A percentile compares a stretch with the other conserved stretches of the same genome.
phyloP scores from a whole-genome alignment of 208 protist species.

The Strigomonas oncopelti region DNA sequence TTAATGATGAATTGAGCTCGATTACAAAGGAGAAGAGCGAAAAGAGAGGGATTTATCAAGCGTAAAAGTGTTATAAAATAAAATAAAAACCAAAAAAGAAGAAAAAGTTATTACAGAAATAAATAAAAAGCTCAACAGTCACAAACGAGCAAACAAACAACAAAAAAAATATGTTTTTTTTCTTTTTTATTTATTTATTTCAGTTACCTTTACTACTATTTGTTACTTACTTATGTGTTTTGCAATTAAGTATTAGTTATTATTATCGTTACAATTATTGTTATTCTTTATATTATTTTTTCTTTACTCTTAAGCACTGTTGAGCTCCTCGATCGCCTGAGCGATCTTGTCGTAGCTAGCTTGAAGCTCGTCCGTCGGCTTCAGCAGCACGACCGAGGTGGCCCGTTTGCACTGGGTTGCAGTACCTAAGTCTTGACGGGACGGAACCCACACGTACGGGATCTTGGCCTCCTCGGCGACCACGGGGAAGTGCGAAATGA shows the following conservation, averaged over 20 bases:
- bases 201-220: neutral
- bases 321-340: constrained; percentile 85
- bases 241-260: too few relatives aligned
- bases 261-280: constrained; percentile 7
- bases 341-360: constrained; percentile 88
- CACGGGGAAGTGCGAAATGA: constrained; percentile 92
- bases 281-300: neutral
- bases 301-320: constrained; percentile 25
- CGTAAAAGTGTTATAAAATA: neutral
- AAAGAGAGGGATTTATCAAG: neutral
- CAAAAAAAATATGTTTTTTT: neutral
- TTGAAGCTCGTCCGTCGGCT: constrained; percentile 74
- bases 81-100: neutral
- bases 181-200: constrained; percentile 1
- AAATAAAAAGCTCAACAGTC: too few relatives aligned
- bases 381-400: constrained; percentile 90
- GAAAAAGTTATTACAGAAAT: neutral
- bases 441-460: constrained; percentile 92
- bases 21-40: constrained; percentile 15
- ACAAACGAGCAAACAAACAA: neutral
- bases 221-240: neutral
- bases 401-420: constrained; percentile 92
- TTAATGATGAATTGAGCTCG: neutral
- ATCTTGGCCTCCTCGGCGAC: constrained; percentile 90
- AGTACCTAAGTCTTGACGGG: constrained; percentile 88